Evolutionary conservation across 345 rosid species (phyloP), one percentile per base, ranked within the genome.

Genomic region (Lenwebbia sp.): DNA sequence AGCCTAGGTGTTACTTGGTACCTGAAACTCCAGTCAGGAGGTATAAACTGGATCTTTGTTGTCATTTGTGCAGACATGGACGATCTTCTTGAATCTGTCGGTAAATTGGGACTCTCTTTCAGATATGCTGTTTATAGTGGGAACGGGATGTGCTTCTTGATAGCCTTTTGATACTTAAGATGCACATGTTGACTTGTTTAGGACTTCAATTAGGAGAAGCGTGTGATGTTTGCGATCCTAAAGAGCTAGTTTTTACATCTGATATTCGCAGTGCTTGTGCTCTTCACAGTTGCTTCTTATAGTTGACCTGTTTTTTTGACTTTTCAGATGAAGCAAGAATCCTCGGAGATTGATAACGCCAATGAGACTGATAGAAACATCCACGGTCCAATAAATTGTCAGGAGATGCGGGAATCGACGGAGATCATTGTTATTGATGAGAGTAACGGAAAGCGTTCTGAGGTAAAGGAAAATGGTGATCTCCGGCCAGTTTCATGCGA

Each of bases 401-500:
- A 81, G 33, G 53, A 41, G 54, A 81, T 11, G 53, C 54, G 30
- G 30, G 30, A 81, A 28, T 41, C 30, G 11, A 47, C 30, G 47
- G 30, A 81, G 30, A 28, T 81, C 52, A n/a, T 23, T 23, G 28
- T 81, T 76, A 88, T 82, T 3, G 85, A 90, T 83, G 89, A 88
- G 84, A 90, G 82, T 57, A 86, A 89, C 85, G 91, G 83, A 30
- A 87, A 65, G 21, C 85, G 85, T 85, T 85, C 85, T 4, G 52
- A 60, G 22, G 85, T 26, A 7, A 85, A 88, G 82, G 94, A 90
- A 84, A 86, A 86, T 37, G 87, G 86, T 83, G 65, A 53, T 83
- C 85, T 88, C 11, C 83, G 84, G 10, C 91, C 94, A 33, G 94
- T 95, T 85, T 90, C 90, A 0, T 92, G 91, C 8, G 86, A 76